These are phyloP conservation scores for Neofusicoccum laricinum DNA, from an alignment of 2,329 filamentous ascomycete species.

Conservation along the genomic window DNA sequence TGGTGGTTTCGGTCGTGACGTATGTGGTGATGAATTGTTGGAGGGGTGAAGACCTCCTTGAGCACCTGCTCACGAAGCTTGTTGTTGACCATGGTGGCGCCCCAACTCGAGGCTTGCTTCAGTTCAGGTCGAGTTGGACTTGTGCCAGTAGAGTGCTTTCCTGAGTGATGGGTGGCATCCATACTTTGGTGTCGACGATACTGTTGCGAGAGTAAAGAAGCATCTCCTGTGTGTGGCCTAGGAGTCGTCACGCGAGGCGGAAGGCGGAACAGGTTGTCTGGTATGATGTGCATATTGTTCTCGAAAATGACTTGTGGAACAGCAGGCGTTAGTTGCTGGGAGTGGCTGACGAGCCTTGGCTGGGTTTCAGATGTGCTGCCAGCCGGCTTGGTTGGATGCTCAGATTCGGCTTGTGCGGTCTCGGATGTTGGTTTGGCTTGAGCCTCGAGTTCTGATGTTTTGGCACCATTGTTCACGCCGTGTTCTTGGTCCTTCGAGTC, in stretches of 20 bases:
- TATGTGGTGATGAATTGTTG: slow-evolving; percentile 73
- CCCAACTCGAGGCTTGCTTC: slow-evolving; percentile 65
- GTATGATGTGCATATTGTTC: slow-evolving; percentile 91
- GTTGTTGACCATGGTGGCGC: slow-evolving; percentile 87
- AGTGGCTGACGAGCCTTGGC: slow-evolving; percentile 66
- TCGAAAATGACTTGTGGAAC: slow-evolving; percentile 90
- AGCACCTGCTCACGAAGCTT: slow-evolving; percentile 86
- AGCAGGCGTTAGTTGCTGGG: slow-evolving; percentile 63
- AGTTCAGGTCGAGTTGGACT: slow-evolving; percentile 39
- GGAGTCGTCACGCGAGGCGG: slow-evolving; percentile 44
- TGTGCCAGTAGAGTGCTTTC: slow-evolving; percentile 20
- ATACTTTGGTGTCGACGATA: slow-evolving; percentile 36
- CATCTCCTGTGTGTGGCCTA: slow-evolving; percentile 22
- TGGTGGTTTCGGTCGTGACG: slow-evolving; percentile 52
- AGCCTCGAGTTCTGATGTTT: neutral
- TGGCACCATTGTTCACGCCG: neutral
- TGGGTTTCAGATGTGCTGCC: slow-evolving; percentile 22
- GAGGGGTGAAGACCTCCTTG: slow-evolving; percentile 84
- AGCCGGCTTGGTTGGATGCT: slow-evolving; percentile 21
- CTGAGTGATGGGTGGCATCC: slow-evolving; percentile 20
- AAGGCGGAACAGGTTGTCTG: slow-evolving; percentile 73
- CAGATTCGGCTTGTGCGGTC: neutral
- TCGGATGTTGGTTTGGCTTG: neutral
- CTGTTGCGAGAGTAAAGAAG: slow-evolving; percentile 30
- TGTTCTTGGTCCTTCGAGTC: slow-evolving; percentile 2